Conservation (phyloP, 2,329 filamentous ascomycete species). For the Tolypocladium endophyticum region DNA sequence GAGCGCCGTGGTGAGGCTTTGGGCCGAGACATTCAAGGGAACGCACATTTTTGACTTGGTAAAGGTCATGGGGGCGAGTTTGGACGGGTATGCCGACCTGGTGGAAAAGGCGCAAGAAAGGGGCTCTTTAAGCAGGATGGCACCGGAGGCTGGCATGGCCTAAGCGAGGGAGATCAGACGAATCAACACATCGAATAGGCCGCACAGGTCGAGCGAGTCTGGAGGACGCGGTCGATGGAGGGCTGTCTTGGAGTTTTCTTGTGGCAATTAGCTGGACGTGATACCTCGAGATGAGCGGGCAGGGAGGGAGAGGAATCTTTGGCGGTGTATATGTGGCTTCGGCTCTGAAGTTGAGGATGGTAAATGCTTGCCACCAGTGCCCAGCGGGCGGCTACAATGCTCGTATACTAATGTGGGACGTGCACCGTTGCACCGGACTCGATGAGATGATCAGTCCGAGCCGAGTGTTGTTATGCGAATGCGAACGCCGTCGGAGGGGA, state of each 20-base stretch:
- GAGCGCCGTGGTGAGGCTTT: constrained; percentile 46
- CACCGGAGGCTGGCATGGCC: constrained; percentile 11
- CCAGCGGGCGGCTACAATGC: background rate
- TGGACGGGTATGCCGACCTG: constrained; percentile 47
- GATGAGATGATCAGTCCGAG: background rate
- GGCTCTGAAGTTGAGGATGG: background rate
- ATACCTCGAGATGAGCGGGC: background rate
- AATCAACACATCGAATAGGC: too few species aligned
- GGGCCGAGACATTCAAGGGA: constrained; percentile 53
- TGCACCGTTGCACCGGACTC: background rate
- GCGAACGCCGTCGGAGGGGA: background rate
- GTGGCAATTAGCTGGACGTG: background rate
- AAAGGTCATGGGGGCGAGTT: constrained; percentile 43
- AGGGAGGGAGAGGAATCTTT: background rate
- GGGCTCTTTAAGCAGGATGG: constrained; percentile 9
- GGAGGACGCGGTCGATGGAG: background rate
- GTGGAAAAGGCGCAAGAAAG: constrained; percentile 35
- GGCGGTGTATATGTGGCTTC: background rate
- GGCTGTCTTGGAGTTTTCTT: background rate
- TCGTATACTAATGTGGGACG: background rate
- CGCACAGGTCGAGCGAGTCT: background rate
- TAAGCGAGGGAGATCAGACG: background rate
- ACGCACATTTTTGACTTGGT: constrained; percentile 51
- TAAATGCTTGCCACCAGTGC: background rate
- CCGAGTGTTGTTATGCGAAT: background rate